Evolutionary conservation across 805 yeast species (phyloP), one percentile per base, ranked within the genome.

Genomic region (Lachancea fermentati): DNA sequence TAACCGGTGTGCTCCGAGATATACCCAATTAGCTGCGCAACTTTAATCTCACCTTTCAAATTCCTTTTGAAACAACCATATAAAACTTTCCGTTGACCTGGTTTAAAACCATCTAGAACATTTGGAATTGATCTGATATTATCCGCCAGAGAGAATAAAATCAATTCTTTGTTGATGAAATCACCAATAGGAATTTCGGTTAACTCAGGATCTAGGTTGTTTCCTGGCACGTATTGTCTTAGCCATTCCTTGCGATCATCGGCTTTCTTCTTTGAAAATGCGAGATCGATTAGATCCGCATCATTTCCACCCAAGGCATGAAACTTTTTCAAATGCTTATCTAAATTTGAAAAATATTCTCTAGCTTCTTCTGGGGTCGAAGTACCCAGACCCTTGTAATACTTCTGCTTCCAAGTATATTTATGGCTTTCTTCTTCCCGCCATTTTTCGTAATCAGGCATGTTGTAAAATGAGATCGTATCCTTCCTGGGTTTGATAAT

Each of bases 371-470:
- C 73, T 19, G 79, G 77, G 1, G 80, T 73, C 1, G 97, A 91
- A 3, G 98, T 88, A 78, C 98, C 98, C 73, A 93, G 75, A 77
- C 98, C 98, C 73, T 93, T 93, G 69, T 87, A 93, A 69, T 93
- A 93, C 74, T 93, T 93, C 54, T 85, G 94, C 34, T 83, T 77
- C 93, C 96, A 93, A 8, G 88, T 75, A 52, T 78, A 79, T 6
- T 65, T 71, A 22, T 66, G 64, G 29, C 96, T 93, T 52, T 85
- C 95, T 3, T 75, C 75, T 37, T 81, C 91, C 65, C 96, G 77
- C 98, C 98, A 93, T 4, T 72, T 60, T 58, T 91, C 97, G 57
- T 86, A 93, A 58, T 93, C 97, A 2, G 97, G 97, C 93, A 93
- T 85, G 39, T 83, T 84, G 62, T 86, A 93, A 56, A 93, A 93